Base-by-base conservation (phyloP, 768 basidiomycete species). In the Tremella yokohamensis region DNA sequence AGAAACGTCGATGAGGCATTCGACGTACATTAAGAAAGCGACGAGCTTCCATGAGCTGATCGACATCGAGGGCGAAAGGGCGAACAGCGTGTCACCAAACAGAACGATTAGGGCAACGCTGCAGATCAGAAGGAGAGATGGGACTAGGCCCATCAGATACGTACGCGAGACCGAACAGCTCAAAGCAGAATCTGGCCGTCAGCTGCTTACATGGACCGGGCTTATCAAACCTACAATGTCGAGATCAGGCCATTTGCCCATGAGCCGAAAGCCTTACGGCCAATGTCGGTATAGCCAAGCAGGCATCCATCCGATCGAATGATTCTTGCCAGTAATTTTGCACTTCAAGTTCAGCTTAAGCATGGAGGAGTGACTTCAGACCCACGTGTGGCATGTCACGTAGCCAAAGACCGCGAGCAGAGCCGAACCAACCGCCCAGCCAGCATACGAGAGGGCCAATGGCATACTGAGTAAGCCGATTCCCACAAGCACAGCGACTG, bases 381-480 rank as follows among this genome's bases (percentile, higher is more conserved):
- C n/a, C 56, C 69, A 92, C 90, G 90, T 92, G 75, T 96, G 89
- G 71, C 90, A 94, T 8, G 90, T 87, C 16, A 93, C 76, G 58
- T 82, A 81, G 0, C 87, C 90, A 66, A 90, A 92, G 52, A 83
- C 82, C 11, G 89, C 70, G 57, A 94, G 83, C 15, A 97, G 79
- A 22, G 82, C 7, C 0, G 85, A 86, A 0, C 94, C 93, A 38
- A 81, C 79, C 16, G 86, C 77, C 93, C 93, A 97, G 2, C 93
- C 94, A 1, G 90, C 84, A 67, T 89, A 90, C 0, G 91, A 84
- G 68, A 96, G 94, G 0, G 93, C 93, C 22, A 96, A 80, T 0
- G 91, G 90, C 71, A 90, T 86, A 12, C 89, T 89, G 16, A 93
- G 81, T 81, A 94, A 86, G 3, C 91, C 91, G 61, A 93, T 86